Conservation (phyloP, 768 basidiomycete species). For the Tricholoma sp. region DNA sequence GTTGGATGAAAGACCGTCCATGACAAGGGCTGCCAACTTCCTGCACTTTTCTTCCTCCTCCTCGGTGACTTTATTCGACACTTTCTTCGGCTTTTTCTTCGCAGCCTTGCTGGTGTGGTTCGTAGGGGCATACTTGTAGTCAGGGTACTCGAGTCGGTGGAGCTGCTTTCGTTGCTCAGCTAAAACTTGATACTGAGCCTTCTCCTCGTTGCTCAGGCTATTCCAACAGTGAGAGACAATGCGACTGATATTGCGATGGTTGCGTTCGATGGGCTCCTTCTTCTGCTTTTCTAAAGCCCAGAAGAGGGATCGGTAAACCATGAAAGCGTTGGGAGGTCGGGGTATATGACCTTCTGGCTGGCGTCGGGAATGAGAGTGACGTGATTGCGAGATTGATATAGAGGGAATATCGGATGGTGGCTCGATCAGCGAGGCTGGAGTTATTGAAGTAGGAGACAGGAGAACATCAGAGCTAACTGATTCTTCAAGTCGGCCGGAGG, state of each 20-base stretch:
- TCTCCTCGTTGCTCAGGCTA: slow-evolving; percentile 35
- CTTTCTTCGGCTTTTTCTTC: slow-evolving; percentile 33
- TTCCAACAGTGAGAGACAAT: slow-evolving; percentile 65
- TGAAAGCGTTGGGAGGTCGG: slow-evolving; percentile 74
- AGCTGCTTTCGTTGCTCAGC: slow-evolving; percentile 41
- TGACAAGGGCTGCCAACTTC: slow-evolving; percentile 29
- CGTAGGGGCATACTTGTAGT: slow-evolving; percentile 53
- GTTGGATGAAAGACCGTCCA: slow-evolving; percentile 27
- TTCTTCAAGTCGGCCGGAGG: not conserved
- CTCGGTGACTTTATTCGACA: slow-evolving; percentile 24
- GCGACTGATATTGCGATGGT: slow-evolving; percentile 64
- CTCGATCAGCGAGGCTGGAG: not conserved
- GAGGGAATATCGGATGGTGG: not conserved
- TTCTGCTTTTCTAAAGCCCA: slow-evolving; percentile 52
- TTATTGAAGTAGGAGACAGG: not conserved
- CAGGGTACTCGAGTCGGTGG: slow-evolving; percentile 45
- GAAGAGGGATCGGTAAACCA: slow-evolving; percentile 62
- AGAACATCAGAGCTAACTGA: not conserved
- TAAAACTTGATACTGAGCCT: slow-evolving; percentile 33
- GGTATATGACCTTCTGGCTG: slow-evolving; percentile 45
- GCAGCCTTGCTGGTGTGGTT: slow-evolving; percentile 15
- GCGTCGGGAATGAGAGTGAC: slow-evolving; percentile 17
- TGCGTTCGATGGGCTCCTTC: slow-evolving; percentile 42
- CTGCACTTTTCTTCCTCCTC: slow-evolving; percentile 35
- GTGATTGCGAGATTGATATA: not conserved